A percentile compares a stretch with the other conserved stretches of the same genome.
phyloP scores from a whole-genome alignment of 345 rosid genomes.

The Gossypium longicalyx region DNA sequence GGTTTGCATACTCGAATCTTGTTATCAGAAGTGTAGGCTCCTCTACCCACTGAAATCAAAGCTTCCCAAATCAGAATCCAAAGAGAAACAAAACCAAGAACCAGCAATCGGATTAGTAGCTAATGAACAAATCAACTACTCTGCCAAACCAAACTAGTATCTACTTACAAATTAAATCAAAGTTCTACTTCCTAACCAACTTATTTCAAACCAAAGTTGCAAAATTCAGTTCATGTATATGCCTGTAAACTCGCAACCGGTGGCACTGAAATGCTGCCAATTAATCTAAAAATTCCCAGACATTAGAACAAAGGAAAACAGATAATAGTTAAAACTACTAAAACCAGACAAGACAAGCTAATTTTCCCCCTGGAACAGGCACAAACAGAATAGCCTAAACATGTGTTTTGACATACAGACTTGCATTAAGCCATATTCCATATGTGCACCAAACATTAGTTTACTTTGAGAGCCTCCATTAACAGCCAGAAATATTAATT shows the following conservation, averaged over 20 bases:
- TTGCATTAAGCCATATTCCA: neutral
- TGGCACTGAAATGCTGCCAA: neutral
- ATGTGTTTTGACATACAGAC: neutral
- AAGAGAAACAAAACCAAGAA: conserved; percentile 8
- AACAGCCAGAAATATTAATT: conserved; percentile 8
- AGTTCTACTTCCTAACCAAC: neutral
- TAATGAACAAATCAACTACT: neutral
- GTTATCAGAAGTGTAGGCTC: conserved; percentile 77
- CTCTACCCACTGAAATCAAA: conserved; percentile 78
- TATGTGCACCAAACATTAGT: neutral
- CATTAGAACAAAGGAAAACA: neutral
- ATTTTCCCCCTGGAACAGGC: neutral
- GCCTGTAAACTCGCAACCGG: neutral
- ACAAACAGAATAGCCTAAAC: neutral
- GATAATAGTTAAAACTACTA: neutral
- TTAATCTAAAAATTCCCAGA: neutral
- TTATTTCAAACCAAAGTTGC: neutral
- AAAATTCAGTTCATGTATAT: neutral
- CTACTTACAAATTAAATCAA: neutral
- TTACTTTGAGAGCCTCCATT: conserved; percentile 17
- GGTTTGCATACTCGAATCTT: conserved; percentile 85
- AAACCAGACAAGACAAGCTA: neutral
- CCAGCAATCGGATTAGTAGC: neutral
- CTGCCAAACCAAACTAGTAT: neutral
- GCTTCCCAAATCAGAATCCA: conserved; percentile 23